These are phyloP conservation scores for Diaporthe vexans DNA, from an alignment of 2,329 filamentous ascomycete species.

Conservation along the genomic window DNA sequence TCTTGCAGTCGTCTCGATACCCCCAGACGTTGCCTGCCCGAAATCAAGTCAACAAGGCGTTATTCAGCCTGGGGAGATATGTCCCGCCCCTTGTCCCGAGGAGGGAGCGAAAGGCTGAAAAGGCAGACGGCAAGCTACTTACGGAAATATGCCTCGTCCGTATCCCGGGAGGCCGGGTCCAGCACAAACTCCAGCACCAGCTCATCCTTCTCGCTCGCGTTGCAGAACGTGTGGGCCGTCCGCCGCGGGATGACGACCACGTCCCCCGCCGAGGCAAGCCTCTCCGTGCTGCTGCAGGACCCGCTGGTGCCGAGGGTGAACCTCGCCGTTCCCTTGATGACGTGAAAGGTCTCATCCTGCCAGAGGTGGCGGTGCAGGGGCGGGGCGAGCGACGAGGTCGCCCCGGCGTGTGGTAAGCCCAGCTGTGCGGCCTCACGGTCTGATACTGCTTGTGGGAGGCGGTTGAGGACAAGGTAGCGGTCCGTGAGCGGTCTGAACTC, in stretches of 20 bases:
- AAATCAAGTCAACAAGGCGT: not conserved
- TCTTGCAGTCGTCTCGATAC: constrained; percentile 37
- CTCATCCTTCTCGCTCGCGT: constrained; percentile 32
- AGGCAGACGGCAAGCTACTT: constrained; percentile 4
- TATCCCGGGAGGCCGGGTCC: constrained; percentile 26
- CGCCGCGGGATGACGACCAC: constrained; percentile 32
- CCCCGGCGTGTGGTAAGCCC: not conserved
- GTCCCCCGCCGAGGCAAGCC: constrained; percentile 24
- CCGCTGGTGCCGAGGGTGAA: constrained; percentile 23
- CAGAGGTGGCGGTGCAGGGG: constrained; percentile 34
- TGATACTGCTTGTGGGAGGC: constrained; percentile 33
- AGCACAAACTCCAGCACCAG: constrained; percentile 38
- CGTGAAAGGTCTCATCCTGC: constrained; percentile 38
- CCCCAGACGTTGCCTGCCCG: constrained; percentile 38
- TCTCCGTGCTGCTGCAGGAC: not conserved
- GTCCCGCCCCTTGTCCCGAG: too few species aligned
- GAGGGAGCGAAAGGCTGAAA: too few species aligned
- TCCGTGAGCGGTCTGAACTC: constrained; percentile 26
- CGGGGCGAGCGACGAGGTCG: constrained; percentile 35
- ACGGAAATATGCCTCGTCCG: constrained; percentile 40
- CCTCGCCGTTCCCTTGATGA: constrained; percentile 24
- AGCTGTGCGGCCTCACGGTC: not conserved
- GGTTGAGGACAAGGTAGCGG: constrained; percentile 39
- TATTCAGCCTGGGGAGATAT: not conserved
- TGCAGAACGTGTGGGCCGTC: constrained; percentile 36